phyloP scores from a whole-genome alignment of 768 basidiomycete genomes.

The Lactifluus pinguis region DNA sequence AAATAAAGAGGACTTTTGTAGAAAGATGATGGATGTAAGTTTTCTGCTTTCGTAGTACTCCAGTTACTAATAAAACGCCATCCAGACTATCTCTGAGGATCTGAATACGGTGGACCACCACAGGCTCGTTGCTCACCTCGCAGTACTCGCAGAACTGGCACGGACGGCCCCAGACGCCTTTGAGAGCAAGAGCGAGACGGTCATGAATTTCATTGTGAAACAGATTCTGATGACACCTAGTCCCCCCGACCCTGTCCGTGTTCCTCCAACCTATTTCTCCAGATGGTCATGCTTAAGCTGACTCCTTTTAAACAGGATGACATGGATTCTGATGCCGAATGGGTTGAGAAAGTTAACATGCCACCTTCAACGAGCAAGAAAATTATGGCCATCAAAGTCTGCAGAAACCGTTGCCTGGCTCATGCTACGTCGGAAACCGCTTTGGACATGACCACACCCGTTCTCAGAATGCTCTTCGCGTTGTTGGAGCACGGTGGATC shows the following conservation, averaged over 20 bases:
- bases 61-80: background rate
- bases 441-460: constrained; percentile 60
- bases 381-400: constrained; percentile 69
- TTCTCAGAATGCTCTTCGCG: constrained; percentile 64
- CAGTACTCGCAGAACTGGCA: constrained; percentile 69
- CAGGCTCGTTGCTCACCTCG: constrained; percentile 52
- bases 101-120: constrained; percentile 42
- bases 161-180: constrained; percentile 61
- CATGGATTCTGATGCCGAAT: constrained; percentile 59
- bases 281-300: background rate
- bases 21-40: constrained; percentile 56
- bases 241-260: constrained; percentile 37
- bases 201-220: constrained; percentile 66
- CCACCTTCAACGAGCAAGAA: constrained; percentile 55
- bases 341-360: constrained; percentile 63
- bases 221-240: constrained; percentile 54
- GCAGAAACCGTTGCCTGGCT: constrained; percentile 69
- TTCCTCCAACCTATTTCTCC: background rate
- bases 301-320: constrained; percentile 36
- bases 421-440: constrained; percentile 52
- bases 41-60: background rate
- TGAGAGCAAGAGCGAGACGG: constrained; percentile 65
- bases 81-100: constrained; percentile 48
- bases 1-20: constrained; percentile 41
- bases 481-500: constrained; percentile 65